phyloP scores from a whole-genome alignment of 306 rosid species.

The Gastrolobium bilobum region DNA sequence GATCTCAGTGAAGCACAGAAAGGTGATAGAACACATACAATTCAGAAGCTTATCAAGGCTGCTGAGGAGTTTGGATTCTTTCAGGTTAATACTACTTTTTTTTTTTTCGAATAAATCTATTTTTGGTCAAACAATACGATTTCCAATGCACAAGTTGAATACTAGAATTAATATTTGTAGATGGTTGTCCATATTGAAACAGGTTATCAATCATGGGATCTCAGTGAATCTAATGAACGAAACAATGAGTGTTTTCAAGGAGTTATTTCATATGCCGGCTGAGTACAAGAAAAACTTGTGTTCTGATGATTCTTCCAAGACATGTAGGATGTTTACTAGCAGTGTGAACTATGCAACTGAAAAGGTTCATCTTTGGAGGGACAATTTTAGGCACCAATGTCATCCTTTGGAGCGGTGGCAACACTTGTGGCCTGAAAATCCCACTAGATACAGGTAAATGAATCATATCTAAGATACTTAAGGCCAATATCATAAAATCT shows the following conservation, averaged over 20 bases:
- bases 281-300: conserved; percentile 47
- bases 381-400: conserved; percentile 45
- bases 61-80: conserved; percentile 53
- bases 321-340: conserved; percentile 45
- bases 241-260: conserved; percentile 38
- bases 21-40: conserved; percentile 9
- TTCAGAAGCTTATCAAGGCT: conserved; percentile 48
- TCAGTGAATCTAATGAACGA: conserved; percentile 25
- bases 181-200: not conserved
- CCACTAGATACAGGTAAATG: conserved; percentile 35
- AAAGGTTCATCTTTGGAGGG: conserved; percentile 51
- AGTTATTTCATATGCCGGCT: conserved; percentile 40
- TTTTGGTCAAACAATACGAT: not conserved
- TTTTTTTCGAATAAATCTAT: not conserved
- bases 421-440: conserved; percentile 51
- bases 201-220: conserved; percentile 51
- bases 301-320: conserved; percentile 33
- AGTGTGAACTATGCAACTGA: conserved; percentile 37
- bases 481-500: too few relatives aligned
- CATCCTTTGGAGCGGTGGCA: conserved; percentile 49
- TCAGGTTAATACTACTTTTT: conserved; percentile 25
- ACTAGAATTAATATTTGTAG: not conserved
- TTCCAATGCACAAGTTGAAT: not conserved
- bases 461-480: not conserved
- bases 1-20: conserved; percentile 37